Evolutionary conservation across 768 basidiomycete genomes (phyloP), one percentile per base, ranked within the genome.

Genomic region (Holtermannia corniformis): DNA sequence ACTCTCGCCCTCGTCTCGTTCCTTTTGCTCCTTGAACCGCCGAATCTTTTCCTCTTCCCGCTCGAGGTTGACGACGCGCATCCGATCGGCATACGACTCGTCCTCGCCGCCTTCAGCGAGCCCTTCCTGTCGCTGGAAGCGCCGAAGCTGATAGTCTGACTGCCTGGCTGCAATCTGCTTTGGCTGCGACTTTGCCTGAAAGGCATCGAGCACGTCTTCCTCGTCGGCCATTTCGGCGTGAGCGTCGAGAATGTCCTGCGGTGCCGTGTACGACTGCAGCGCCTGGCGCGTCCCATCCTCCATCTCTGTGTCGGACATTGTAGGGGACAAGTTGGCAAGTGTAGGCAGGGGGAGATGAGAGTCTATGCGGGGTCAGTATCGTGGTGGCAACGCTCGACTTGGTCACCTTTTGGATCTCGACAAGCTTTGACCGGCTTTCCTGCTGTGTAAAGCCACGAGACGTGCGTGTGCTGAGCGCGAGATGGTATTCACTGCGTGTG

Each of bases 151-250:
- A 68, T 97, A 99, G 70, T 95, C 93, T 47, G 83, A 86, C 76
- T 96, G 89, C 47, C 93, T 81, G 37, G 86, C 78, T 21, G 92
- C 87, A 68, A 97, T 88, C 77, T 96, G 93, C 55, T 87, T 86
- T 66, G 87, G 84, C 51, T 84, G 85, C 47, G 91, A 87, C 12
- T 89, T 92, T 75, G 92, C 90, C 47, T 87, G 87, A 49, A 76
- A 75, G 5, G 67, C 70, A 55, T 75, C 75, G 16, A 64, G 63
- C 23, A 86, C 73, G 73, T 92, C 80, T 66, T 96, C 93, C 67
- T 91, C 89, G 64, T 96, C 92, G 14, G 88, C 90, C 70, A 92
- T 80, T 52, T 90, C 84, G 24, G 84, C 85, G 59, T 97, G 95
- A 74, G 97, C 95, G 71, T 89, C 81, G 40, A 97, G 79, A 49